A percentile compares a stretch with the other conserved stretches of the same genome.
Conservation (phyloP, 768 basidiomycete genomes). For the Mrakia gelida region DNA sequence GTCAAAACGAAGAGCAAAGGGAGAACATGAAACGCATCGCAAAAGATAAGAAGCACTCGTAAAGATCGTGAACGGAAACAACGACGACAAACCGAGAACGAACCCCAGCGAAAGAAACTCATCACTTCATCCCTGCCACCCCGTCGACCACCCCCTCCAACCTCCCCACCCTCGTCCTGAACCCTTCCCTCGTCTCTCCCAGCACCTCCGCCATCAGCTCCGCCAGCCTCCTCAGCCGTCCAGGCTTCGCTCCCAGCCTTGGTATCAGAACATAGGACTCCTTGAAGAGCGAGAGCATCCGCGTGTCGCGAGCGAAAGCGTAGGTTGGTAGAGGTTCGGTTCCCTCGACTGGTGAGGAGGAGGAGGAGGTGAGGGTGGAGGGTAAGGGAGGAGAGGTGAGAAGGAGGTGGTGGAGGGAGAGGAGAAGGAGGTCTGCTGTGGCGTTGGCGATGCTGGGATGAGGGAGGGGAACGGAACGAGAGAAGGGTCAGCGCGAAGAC, state of each 20-base stretch:
- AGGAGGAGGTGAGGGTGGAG: background rate
- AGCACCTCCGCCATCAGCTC: slow-evolving; percentile 59
- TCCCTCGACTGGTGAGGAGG: background rate
- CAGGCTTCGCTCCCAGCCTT: slow-evolving; percentile 51
- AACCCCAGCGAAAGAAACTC: too few relatives aligned
- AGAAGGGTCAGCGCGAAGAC: background rate
- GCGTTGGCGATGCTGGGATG: slow-evolving; percentile 66
- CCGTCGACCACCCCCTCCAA: slow-evolving; percentile 59
- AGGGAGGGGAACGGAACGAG: slow-evolving; percentile 11
- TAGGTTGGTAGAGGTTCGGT: slow-evolving; percentile 56
- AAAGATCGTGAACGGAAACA: background rate
- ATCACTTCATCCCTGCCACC: background rate
- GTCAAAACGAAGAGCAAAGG: too few relatives aligned
- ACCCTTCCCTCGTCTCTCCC: slow-evolving; percentile 63
- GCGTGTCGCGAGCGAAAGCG: slow-evolving; percentile 88
- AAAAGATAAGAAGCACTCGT: background rate
- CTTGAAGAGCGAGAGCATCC: slow-evolving; percentile 49
- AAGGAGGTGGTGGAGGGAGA: background rate
- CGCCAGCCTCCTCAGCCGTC: slow-evolving; percentile 67
- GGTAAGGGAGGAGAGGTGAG: slow-evolving; percentile 9
- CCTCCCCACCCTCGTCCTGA: slow-evolving; percentile 64
- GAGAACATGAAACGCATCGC: too few relatives aligned
- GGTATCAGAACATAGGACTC: slow-evolving; percentile 40
- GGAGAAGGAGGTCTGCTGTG: slow-evolving; percentile 60
- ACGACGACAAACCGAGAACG: background rate